phyloP scores from a whole-genome alignment of 169 alveolate species.

The Eimeria maxima region DNA sequence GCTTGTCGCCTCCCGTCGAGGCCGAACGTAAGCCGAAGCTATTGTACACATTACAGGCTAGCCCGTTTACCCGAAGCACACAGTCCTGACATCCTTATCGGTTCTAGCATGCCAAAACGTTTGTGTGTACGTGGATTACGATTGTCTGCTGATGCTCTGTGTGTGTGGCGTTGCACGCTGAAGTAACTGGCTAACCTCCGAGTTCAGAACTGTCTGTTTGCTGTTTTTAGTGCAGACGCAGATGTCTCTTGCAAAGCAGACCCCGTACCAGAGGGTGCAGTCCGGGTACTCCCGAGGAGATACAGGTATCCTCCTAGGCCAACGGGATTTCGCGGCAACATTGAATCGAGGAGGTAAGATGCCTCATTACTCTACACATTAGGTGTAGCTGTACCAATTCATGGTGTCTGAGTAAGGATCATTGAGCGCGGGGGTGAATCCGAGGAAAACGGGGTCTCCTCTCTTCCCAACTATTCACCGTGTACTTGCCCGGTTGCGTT shows the following conservation, averaged over 20 bases:
- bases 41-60: background rate
- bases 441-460: background rate
- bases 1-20: conserved; percentile 51
- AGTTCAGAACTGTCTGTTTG: background rate
- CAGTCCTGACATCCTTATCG: background rate
- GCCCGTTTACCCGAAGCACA: background rate
- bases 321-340: conserved; percentile 65
- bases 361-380: background rate
- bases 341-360: conserved; percentile 41
- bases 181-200: background rate
- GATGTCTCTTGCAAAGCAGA: conserved; percentile 65
- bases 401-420: background rate
- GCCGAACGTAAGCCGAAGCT: conserved; percentile 43
- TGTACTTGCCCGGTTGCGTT: background rate
- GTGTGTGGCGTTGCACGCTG: background rate
- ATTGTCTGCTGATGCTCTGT: background rate
- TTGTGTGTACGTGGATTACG: background rate
- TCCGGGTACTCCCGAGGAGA: conserved; percentile 42
- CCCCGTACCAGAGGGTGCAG: conserved; percentile 45
- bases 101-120: background rate
- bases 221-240: conserved; percentile 43
- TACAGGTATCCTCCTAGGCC: conserved; percentile 61
- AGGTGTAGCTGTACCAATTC: background rate
- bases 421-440: background rate
- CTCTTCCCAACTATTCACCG: background rate